These are phyloP conservation scores for Elaeis guineensis DNA, from an alignment of 176 grass and related monocot genomes.

Conservation along the genomic window DNA sequence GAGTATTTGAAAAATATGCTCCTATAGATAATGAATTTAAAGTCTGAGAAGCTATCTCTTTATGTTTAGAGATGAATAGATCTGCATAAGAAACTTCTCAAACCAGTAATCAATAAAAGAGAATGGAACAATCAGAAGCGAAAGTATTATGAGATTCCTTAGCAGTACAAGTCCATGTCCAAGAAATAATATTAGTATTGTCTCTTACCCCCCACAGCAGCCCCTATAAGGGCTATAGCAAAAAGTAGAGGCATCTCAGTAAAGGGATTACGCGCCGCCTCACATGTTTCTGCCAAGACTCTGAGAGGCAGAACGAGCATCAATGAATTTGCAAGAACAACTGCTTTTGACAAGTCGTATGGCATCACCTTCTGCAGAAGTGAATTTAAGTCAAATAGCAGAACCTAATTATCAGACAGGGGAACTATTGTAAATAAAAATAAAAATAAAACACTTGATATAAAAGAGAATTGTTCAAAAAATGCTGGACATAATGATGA, in stretches of 20 bases:
- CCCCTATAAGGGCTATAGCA: constrained; percentile 33
- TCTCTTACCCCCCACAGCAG: constrained; percentile 16
- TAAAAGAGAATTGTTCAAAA: too few species aligned
- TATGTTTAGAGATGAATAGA: too few species aligned
- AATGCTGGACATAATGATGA: too few species aligned
- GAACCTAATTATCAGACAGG: neutral
- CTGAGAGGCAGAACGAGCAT: constrained; percentile 38
- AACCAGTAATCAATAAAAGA: too few species aligned
- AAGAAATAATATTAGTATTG: neutral
- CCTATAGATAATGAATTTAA: too few species aligned
- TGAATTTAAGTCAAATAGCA: constrained; percentile 27
- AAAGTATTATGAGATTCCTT: neutral
- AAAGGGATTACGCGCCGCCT: constrained; percentile 24
- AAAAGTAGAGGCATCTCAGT: constrained; percentile 57
- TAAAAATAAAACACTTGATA: too few species aligned
- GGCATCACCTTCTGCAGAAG: constrained; percentile 26
- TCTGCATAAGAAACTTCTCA: too few species aligned
- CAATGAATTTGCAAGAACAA: constrained; percentile 29
- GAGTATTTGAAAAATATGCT: too few species aligned
- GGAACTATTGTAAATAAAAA: neutral
- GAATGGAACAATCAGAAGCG: neutral
- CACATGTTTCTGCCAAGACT: constrained; percentile 37
- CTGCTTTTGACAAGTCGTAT: constrained; percentile 19
- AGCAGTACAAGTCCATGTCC: neutral
- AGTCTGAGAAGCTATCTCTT: too few species aligned